Evolutionary conservation across 2,329 filamentous ascomycete genomes (phyloP), one percentile per base, ranked within the genome.

Genomic region (Diaporthe capsici): DNA sequence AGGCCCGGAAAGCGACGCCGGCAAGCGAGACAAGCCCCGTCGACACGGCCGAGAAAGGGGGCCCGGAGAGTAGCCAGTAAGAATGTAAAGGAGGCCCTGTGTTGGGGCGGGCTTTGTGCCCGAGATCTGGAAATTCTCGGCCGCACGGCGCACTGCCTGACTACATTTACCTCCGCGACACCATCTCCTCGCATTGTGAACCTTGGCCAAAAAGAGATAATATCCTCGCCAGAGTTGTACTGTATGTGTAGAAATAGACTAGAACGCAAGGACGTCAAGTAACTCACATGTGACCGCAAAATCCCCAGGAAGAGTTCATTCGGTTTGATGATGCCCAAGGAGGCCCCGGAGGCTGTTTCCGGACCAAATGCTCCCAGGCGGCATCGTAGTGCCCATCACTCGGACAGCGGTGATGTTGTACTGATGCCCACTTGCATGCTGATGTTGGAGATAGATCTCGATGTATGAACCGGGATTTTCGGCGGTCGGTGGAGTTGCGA

Each of bases 11-110:
- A 75, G 57, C 61, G 73, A 71, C 67, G 42, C 22, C 63, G 25
- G 31, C 22, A 31, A 53, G 22, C 31, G 44, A 79, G 49, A 53
- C 67, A 68, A 75, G 28, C 4, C 25, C 44, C 39, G 49, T 58
- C 22, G 49, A 71, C 31, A 47, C 42, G 61, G 25, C 42, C 15
- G 31, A 37, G 31, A 28, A 68, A 22, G 61, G 44, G 10, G 4
- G 20, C 13, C 31, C 28, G 13, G 65, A 28, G 25, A 39, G 31
- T 10, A 53, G 22, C 15, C 20, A 15, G 22, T 42, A 22, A 22
- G 37, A 8, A 12, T n/a, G 57, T 22, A 9, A 51, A 7, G 37
- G 31, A 68, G 13, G 22, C 22, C 22, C 9, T 17, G n/a, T 8
- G 17, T 20, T 51, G 31, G 31, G 22, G 12, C 20, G 31, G 22